Conservation (phyloP, 2,329 filamentous ascomycete species). For the Westerdykella sp. region DNA sequence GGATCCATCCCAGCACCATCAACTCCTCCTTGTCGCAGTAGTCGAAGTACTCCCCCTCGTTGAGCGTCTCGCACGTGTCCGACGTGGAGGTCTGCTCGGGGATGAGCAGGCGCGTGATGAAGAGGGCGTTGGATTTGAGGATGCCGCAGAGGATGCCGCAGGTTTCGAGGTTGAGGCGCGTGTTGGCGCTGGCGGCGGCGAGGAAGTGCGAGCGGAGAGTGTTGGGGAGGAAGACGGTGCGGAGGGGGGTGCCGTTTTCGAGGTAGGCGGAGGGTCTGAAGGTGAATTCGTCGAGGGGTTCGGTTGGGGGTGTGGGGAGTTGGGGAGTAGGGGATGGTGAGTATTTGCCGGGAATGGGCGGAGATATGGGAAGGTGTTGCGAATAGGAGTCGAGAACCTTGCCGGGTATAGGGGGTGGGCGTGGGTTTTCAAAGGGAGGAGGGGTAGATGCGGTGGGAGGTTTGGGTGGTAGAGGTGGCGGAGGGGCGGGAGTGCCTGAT, state of each 20-base stretch:
- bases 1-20: constrained; percentile 91
- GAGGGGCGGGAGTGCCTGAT: constrained; percentile 17
- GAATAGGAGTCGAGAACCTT: constrained; percentile 13
- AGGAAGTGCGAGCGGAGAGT: constrained; percentile 71
- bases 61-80: constrained; percentile 91
- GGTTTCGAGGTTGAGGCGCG: constrained; percentile 76
- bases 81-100: constrained; percentile 84
- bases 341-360: constrained; percentile 22
- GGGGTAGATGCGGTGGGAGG: constrained; percentile 14
- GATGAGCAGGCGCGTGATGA: constrained; percentile 81
- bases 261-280: constrained; percentile 82
- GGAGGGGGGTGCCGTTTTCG: constrained; percentile 79
- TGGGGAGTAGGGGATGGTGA: constrained; percentile 19
- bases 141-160: constrained; percentile 92
- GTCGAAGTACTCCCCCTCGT: constrained; percentile 78
- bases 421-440: constrained; percentile 7
- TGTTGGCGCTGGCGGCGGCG: constrained; percentile 68
- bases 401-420: constrained; percentile 27
- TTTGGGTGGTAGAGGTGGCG: constrained; percentile 27
- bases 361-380: constrained; percentile 3
- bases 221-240: constrained; percentile 79
- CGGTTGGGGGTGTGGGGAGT: constrained; percentile 25
- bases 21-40: constrained; percentile 81
- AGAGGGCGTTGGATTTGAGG: constrained; percentile 85
- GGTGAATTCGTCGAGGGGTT: constrained; percentile 58